Percentiles rank a stretch among this genome's conserved stretches.
Evolutionary conservation across 169 alveolate genomes (phyloP).

Genomic region (Cryptosporidium muris): DNA sequence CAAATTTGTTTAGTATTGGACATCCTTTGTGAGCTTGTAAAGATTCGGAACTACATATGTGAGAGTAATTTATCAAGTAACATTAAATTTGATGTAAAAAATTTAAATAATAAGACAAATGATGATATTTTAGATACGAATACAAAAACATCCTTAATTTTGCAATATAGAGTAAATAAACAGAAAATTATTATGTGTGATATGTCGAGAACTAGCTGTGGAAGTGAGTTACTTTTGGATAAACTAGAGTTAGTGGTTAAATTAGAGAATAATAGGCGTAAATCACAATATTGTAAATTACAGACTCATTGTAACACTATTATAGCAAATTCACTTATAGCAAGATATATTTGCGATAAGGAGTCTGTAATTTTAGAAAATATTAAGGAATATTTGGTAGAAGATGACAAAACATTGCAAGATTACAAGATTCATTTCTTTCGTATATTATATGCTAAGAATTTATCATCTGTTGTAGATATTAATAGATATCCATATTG

Average conservation of each 20-base stretch:
- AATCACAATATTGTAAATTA: not conserved
- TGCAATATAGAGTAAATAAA: conserved; percentile 8
- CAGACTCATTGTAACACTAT: conserved; percentile 11
- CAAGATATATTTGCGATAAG: not conserved
- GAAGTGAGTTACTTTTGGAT: conserved; percentile 33
- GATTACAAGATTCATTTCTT: conserved; percentile 21
- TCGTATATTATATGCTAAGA: conserved; percentile 32
- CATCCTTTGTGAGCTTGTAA: conserved; percentile 39
- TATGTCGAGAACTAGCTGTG: conserved; percentile 33
- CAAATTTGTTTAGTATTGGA: conserved; percentile 25
- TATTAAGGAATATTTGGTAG: not conserved
- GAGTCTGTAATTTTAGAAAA: not conserved
- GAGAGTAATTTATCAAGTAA: not conserved
- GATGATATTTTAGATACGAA: not conserved
- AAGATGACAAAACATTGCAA: conserved; percentile 8
- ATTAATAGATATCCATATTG: conserved; percentile 4
- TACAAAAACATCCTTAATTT: conserved; percentile 5
- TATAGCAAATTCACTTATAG: not conserved
- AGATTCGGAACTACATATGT: not conserved
- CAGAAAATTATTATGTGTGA: conserved; percentile 49
- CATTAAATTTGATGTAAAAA: not conserved
- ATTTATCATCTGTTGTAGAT: conserved; percentile 13
- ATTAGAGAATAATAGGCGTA: too few species aligned
- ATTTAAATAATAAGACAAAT: not conserved
- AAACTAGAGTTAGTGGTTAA: conserved; percentile 13